phyloP scores from a whole-genome alignment of 2,329 filamentous ascomycete species.

The Dothideomycetes sp. region DNA sequence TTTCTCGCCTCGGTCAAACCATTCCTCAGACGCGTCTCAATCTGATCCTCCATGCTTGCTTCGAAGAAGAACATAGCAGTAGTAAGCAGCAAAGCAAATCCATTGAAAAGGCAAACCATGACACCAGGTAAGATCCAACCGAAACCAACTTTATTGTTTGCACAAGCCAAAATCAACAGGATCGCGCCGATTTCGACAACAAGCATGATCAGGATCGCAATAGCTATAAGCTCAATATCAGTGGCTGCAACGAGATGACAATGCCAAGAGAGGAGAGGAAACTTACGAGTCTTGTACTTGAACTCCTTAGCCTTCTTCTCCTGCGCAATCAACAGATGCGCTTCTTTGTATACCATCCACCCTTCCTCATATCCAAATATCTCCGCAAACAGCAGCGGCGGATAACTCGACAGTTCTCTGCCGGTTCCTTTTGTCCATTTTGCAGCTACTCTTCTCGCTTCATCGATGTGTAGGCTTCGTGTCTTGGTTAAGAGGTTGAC shows the following conservation, averaged over 20 bases:
- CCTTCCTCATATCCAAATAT: slow-evolving; percentile 17
- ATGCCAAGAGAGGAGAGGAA: too few species aligned
- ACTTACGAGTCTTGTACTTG: too few species aligned
- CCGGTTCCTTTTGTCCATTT: slow-evolving; percentile 17
- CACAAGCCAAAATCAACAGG: background rate
- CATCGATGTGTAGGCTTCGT: slow-evolving; percentile 1
- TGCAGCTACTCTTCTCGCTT: slow-evolving; percentile 13
- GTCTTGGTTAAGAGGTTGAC: slow-evolving; percentile 5
- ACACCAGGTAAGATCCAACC: background rate
- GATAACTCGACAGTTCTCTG: slow-evolving; percentile 14
- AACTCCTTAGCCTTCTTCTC: slow-evolving; percentile 2
- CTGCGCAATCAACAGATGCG: slow-evolving; percentile 2
- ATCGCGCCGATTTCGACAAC: background rate
- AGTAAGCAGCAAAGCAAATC: background rate
- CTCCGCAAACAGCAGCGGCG: slow-evolving; percentile 14
- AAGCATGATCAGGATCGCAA: background rate
- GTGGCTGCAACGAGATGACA: too few species aligned
- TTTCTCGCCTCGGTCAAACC: background rate
- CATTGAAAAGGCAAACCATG: background rate
- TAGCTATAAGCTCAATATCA: background rate
- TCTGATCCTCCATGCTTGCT: background rate
- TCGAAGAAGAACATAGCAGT: background rate
- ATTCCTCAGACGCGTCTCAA: background rate
- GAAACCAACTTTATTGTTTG: background rate
- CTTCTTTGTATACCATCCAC: slow-evolving; percentile 17